Percentiles rank a stretch among this genome's conserved stretches.
Evolutionary conservation across 2,329 filamentous ascomycete genomes (phyloP).

Genomic region (Pseudogymnoascus sp.): DNA sequence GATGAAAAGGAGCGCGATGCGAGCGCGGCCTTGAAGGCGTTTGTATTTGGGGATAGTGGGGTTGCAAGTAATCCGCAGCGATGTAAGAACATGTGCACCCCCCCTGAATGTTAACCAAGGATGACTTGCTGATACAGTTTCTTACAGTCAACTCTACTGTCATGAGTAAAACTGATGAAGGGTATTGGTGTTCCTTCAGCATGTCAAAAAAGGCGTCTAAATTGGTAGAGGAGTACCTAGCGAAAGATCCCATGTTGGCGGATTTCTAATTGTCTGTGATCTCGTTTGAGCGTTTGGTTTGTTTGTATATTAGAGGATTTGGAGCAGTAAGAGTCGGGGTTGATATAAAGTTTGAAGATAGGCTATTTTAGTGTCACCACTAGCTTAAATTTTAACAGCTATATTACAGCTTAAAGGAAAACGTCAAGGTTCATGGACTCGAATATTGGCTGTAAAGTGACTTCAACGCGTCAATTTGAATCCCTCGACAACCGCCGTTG

Average conservation of each 20-base stretch:
- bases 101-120: background rate
- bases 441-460: background rate
- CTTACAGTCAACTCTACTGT: background rate
- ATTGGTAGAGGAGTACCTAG: background rate
- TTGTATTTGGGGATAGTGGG: background rate
- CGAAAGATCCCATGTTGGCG: background rate
- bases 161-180: background rate
- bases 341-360: background rate
- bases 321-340: background rate
- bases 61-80: background rate
- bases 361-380: background rate
- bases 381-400: background rate
- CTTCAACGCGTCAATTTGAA: background rate
- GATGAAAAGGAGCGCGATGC: background rate
- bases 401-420: background rate
- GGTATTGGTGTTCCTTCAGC: background rate
- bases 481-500: too few relatives aligned
- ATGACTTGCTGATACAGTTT: background rate
- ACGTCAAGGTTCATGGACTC: background rate
- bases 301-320: background rate
- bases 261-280: background rate
- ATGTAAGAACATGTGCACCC: background rate
- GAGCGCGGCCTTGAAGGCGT: background rate
- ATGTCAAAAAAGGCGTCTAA: background rate
- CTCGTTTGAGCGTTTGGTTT: background rate